A percentile compares a stretch with the other conserved stretches of the same genome.
phyloP scores from a whole-genome alignment of 176 grass and related monocot genomes.

The Aegilops longissima region DNA sequence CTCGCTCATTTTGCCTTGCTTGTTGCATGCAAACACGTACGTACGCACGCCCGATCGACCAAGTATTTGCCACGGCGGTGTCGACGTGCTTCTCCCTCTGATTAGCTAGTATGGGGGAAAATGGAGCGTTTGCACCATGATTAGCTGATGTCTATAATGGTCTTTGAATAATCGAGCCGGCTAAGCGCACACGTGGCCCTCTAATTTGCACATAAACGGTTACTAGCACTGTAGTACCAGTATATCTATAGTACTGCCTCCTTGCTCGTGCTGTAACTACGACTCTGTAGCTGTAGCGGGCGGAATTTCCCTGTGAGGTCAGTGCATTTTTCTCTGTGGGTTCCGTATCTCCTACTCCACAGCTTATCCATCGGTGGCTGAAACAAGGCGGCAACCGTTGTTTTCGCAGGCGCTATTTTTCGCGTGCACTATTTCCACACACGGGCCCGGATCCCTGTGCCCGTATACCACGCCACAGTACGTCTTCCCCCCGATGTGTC shows the following conservation, averaged over 20 bases:
- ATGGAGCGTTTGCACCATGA: background rate
- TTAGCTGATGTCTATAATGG: background rate
- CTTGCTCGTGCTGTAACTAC: background rate
- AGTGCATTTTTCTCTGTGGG: background rate
- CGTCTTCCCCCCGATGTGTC: background rate
- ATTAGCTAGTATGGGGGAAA: too few species aligned
- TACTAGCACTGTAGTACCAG: too few species aligned
- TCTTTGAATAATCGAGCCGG: background rate
- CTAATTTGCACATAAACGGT: background rate
- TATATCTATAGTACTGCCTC: too few species aligned
- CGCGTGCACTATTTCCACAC: background rate
- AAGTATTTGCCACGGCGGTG: background rate
- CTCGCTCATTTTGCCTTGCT: background rate
- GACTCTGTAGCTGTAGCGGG: background rate
- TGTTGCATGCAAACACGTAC: background rate
- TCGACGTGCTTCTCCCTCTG: too few species aligned
- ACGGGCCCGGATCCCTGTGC: background rate
- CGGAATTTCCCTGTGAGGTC: background rate
- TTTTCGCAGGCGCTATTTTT: background rate
- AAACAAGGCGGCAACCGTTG: background rate
- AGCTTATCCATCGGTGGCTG: background rate
- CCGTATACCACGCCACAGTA: slow-evolving; percentile 10
- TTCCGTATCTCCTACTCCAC: background rate
- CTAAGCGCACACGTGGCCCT: background rate
- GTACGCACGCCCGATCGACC: background rate